Conservation (phyloP, 192 early-diverging fungal genomes). For the Podochytrium sp. region DNA sequence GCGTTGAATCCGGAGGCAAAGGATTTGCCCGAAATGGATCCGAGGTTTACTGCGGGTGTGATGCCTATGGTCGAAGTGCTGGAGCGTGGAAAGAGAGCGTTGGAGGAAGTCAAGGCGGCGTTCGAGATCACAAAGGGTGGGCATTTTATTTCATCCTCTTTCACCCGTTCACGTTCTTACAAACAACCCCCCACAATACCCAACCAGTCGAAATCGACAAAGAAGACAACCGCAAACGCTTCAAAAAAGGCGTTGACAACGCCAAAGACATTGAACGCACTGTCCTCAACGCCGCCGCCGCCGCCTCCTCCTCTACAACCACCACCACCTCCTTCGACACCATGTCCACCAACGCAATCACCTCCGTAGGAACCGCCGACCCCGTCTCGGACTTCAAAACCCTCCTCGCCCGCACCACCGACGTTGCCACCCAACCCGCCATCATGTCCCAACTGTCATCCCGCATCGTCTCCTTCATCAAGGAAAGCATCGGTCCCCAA, state of each 20-base stretch:
- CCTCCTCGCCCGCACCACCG: conserved; percentile 58
- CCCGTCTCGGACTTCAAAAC: conserved; percentile 65
- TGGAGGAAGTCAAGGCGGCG: conserved; percentile 48
- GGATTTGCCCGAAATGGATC: conserved; percentile 55
- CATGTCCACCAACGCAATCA: neutral
- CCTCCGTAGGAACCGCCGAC: conserved; percentile 52
- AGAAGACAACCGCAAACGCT: conserved; percentile 37
- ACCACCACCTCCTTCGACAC: neutral
- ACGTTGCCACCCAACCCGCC: conserved; percentile 29
- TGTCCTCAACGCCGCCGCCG: conserved; percentile 4
- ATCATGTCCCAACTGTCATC: conserved; percentile 61
- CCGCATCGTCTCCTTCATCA: conserved; percentile 50
- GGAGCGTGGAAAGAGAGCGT: conserved; percentile 43
- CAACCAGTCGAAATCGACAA: conserved; percentile 22
- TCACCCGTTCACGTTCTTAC: neutral
- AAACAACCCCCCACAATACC: neutral
- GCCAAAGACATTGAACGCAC: conserved; percentile 16
- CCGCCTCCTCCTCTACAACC: neutral
- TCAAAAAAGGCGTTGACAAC: conserved; percentile 21
- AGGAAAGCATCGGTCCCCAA: conserved; percentile 58
- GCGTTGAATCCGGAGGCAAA: conserved; percentile 56
- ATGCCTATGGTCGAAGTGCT: conserved; percentile 47
- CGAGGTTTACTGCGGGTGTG: conserved; percentile 50
- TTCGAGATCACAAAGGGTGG: conserved; percentile 64
- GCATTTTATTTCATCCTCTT: neutral